Evolutionary conservation across 2,329 filamentous ascomycete species (phyloP), one percentile per base, ranked within the genome.

Genomic region (Ustulina deusta): DNA sequence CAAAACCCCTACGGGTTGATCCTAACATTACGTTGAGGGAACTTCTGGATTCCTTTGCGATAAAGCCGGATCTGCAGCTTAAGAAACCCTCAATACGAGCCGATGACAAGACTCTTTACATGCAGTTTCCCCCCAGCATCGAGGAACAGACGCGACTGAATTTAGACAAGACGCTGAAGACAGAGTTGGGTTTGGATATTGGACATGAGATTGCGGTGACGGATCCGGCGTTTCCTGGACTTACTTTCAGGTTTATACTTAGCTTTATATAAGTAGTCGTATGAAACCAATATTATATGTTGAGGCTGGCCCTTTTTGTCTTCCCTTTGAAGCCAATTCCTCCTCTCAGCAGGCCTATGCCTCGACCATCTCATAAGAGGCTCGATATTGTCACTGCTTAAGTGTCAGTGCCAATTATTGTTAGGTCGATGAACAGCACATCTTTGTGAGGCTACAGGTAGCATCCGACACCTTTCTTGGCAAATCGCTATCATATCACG

Each of bases 191-290:
- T 0, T 75, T 99, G 25, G 86, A 87, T 52, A 85, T 94, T 74
- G 93, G 94, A 13, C 92, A 97, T 77, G 93, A 97, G 80, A 87
- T 99, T 55, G 93, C 90, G n/a, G 91, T 99, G 54, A 94, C 93
- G 17, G 95, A 98, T 79, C 92, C 93, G n/a, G 93, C 93, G 0
- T 96, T 97, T 77, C 88, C 90, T 38, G 90, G 93, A 29, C 88
- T 92, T 77, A 90, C 89, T 22, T 89, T 89, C 74, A 84, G 83
- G 69, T 89, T 87, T 72, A 82, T 81, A 72, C 77, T 89, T 46
- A 81, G 79, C 63, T 88, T 87, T 72, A 62, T 63, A 65, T 71
- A 40, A 74, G n/a, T 25, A 11, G 11, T 13, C 11, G 17, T 22
- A 48, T 60, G n/a, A 63, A 6, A 22, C 10, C 22, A 48, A 49